A percentile compares a stretch with the other conserved stretches of the same genome.
Evolutionary conservation across 1,284 basidiomycete genomes (phyloP).

Genomic region (Ustilago trichophora): DNA sequence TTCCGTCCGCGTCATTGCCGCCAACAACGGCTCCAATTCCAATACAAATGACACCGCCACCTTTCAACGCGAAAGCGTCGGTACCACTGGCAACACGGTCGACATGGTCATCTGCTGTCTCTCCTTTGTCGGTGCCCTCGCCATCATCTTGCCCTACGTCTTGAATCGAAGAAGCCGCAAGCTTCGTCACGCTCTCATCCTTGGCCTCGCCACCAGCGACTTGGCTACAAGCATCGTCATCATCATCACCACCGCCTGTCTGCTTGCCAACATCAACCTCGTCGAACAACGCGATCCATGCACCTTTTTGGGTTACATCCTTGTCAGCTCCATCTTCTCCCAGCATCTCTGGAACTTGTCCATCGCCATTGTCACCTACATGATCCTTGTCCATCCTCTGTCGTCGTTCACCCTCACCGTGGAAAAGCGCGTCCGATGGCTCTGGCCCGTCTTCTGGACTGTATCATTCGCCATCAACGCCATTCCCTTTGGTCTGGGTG

Average conservation of each 20-base stretch:
- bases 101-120: conserved; percentile 56
- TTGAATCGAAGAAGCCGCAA: conserved; percentile 47
- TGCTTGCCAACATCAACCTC: conserved; percentile 47
- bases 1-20: conserved; percentile 19
- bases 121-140: conserved; percentile 48
- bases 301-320: conserved; percentile 50
- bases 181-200: conserved; percentile 55
- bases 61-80: conserved; percentile 41
- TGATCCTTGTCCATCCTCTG: conserved; percentile 59
- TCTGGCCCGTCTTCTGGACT: conserved; percentile 57
- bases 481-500: conserved; percentile 42
- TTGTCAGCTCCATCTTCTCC: conserved; percentile 51
- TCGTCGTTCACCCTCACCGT: conserved; percentile 48
- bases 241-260: conserved; percentile 47
- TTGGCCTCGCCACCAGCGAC: conserved; percentile 60
- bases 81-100: conserved; percentile 47
- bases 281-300: conserved; percentile 24
- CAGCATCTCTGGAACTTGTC: conserved; percentile 61
- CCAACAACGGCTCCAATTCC: too few relatives aligned
- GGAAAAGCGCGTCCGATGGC: conserved; percentile 50
- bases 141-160: conserved; percentile 59
- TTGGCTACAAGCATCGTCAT: conserved; percentile 49
- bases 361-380: conserved; percentile 59
- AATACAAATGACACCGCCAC: conserved; percentile 19
- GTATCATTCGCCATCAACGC: conserved; percentile 47